phyloP scores from a whole-genome alignment of 225 moss, liverwort and hornwort genomes.

The Pseudoscleropodium purum region DNA sequence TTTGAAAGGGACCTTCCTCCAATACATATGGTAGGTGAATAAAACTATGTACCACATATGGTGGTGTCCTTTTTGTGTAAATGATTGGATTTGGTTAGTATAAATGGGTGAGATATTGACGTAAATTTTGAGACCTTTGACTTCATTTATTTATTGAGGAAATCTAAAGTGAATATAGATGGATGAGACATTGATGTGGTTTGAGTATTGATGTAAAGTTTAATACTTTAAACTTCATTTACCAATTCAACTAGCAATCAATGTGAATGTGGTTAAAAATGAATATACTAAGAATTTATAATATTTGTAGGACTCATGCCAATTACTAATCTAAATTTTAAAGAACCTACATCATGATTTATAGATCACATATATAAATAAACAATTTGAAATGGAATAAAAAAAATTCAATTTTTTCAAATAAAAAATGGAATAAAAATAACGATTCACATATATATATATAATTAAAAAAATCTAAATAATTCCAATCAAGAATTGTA shows the following conservation, averaged over 20 bases:
- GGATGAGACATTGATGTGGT: not conserved
- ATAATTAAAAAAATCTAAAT: accelerated
- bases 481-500: no score
- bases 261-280: no score
- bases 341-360: accelerated
- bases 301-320: accelerated
- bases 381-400: not conserved
- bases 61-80: accelerated
- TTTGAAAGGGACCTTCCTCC: accelerated
- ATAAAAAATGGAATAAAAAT: not conserved
- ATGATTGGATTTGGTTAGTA: not conserved
- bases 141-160: not conserved
- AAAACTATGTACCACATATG: not conserved
- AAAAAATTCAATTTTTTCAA: not conserved
- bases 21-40: not conserved
- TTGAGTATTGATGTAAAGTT: not conserved
- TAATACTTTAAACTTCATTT: not conserved
- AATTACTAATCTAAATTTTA: not conserved
- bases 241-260: accelerated
- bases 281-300: no score
- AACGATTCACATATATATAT: accelerated
- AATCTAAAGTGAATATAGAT: not conserved
- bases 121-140: not conserved
- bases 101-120: no score
- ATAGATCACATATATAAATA: not conserved